phyloP scores from a whole-genome alignment of 805 yeast genomes.

The Cyberlindnera japonica region DNA sequence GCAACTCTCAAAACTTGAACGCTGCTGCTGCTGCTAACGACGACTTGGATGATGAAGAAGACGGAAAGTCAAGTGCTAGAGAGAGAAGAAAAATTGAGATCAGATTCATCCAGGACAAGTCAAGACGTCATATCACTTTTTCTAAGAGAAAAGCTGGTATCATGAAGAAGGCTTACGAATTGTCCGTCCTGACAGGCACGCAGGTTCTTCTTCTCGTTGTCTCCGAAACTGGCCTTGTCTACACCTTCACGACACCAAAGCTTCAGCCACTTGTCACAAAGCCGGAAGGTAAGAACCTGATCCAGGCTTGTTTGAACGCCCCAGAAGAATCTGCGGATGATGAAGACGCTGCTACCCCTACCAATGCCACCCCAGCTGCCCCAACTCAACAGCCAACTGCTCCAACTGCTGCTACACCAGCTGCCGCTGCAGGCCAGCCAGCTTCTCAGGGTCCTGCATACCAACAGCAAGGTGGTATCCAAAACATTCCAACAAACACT shows the following conservation, averaged over 20 bases:
- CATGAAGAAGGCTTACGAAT: constrained; percentile 99
- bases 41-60: constrained; percentile 45
- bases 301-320: constrained; percentile 95
- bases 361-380: constrained; percentile 29
- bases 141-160: constrained; percentile 98
- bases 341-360: constrained; percentile 35
- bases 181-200: constrained; percentile 94
- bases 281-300: constrained; percentile 94
- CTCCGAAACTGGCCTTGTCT: constrained; percentile 97
- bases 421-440: constrained; percentile 8
- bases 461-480: constrained; percentile 39
- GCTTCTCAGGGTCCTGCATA: constrained; percentile 32
- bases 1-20: constrained; percentile 11
- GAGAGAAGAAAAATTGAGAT: constrained; percentile 92
- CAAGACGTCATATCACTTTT: constrained; percentile 96
- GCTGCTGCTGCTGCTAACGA: constrained; percentile 15
- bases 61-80: constrained; percentile 41
- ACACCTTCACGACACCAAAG: constrained; percentile 98
- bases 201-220: constrained; percentile 93
- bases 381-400: constrained; percentile 14
- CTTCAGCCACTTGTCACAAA: constrained; percentile 96
- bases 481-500: constrained; percentile 40
- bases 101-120: constrained; percentile 94
- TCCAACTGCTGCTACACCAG: constrained; percentile 22
- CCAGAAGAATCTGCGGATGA: constrained; percentile 69